Conservation (phyloP, 176 grass and related monocot species). For the Stipa capillata region DNA sequence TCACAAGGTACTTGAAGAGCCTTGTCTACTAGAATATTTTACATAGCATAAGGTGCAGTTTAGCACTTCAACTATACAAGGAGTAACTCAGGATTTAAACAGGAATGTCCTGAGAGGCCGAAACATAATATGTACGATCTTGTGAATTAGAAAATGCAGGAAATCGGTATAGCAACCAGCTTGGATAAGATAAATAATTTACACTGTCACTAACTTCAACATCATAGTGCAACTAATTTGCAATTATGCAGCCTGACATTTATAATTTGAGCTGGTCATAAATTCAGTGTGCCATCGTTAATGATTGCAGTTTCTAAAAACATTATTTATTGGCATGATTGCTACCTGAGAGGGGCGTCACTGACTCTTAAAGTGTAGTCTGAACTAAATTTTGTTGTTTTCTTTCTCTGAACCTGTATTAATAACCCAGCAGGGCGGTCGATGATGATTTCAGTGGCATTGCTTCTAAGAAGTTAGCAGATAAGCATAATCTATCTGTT, state of each 20-base stretch:
- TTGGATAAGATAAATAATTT: not conserved
- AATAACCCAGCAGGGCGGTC: constrained; percentile 43
- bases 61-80: not conserved
- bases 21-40: not conserved
- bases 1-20: constrained; percentile 58
- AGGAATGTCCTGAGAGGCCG: not conserved
- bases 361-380: not conserved
- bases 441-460: constrained; percentile 57
- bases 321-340: not conserved
- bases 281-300: not conserved
- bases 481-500: constrained; percentile 63
- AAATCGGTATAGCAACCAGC: not conserved
- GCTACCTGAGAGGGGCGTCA: not conserved
- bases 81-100: not conserved
- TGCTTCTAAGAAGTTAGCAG: constrained; percentile 63
- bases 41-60: not conserved
- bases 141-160: not conserved
- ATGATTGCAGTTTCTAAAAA: not conserved
- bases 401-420: not conserved
- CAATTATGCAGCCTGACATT: not conserved
- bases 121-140: not conserved
- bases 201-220: not conserved
- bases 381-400: not conserved
- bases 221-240: not conserved
- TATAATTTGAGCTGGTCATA: not conserved